Evolutionary conservation across 345 rosid genomes (phyloP).

Genomic region (Lepidium aucheri): DNA sequence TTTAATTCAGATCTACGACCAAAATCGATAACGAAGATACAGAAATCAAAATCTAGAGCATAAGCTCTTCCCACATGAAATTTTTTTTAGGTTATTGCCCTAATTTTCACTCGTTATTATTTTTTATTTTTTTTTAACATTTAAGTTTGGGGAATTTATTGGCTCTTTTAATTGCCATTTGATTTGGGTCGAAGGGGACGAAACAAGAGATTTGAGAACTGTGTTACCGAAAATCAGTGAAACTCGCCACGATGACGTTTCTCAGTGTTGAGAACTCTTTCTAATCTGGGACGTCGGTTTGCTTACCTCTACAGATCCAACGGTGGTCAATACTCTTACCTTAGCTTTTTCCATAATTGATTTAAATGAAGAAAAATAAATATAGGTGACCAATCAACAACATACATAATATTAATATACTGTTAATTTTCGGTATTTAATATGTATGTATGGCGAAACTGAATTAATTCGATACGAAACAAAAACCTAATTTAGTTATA

Average conservation of each 20-base stretch:
- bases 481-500: no score
- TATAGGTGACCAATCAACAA: background rate
- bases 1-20: slow-evolving; percentile 22
- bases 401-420: no score
- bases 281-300: slow-evolving; percentile 11
- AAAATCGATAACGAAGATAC: slow-evolving; percentile 1
- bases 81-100: background rate
- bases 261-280: background rate
- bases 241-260: slow-evolving; percentile 27
- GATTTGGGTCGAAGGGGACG: slow-evolving; percentile 23
- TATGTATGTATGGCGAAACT: no score
- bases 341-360: background rate
- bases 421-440: no score
- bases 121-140: background rate
- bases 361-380: background rate
- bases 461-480: no score
- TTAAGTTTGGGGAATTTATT: background rate
- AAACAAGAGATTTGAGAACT: slow-evolving; percentile 7
- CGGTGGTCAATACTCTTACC: background rate
- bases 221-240: slow-evolving; percentile 6
- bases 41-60: slow-evolving; percentile 1
- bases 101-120: background rate
- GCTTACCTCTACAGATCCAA: slow-evolving; percentile 2
- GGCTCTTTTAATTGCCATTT: background rate
- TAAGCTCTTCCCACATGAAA: background rate